These are phyloP conservation scores for Colletotrichum tropicicola DNA, from an alignment of 2,329 filamentous ascomycete genomes.

Conservation along the genomic window DNA sequence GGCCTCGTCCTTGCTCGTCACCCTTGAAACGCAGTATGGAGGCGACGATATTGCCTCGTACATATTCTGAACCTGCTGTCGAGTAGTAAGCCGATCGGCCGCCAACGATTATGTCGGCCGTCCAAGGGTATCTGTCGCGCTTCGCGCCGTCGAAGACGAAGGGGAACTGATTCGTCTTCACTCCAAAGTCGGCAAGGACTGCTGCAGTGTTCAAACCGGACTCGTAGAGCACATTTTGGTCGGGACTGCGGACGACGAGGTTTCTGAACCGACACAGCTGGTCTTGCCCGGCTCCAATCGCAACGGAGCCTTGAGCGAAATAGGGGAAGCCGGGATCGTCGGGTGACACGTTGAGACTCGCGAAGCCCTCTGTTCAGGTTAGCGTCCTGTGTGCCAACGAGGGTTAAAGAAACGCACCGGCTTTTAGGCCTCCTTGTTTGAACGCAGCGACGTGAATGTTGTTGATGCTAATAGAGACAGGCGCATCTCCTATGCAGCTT, in stretches of 20 bases:
- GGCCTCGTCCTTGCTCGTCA: background rate
- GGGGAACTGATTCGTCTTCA: background rate
- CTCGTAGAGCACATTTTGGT: background rate
- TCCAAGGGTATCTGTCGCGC: constrained; percentile 2
- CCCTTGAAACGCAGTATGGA: background rate
- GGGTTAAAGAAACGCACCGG: background rate
- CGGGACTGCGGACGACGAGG: background rate
- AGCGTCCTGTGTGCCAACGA: background rate
- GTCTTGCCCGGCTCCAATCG: background rate
- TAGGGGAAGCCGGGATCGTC: background rate
- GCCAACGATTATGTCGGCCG: constrained; percentile 2
- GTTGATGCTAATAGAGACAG: background rate
- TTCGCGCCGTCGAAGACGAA: constrained; percentile 4
- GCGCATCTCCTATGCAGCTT: background rate
- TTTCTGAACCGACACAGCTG: constrained; percentile 1
- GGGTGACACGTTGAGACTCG: background rate
- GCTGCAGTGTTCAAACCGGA: background rate
- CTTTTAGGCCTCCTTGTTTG: background rate
- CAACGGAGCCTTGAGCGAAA: background rate
- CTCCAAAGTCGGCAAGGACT: background rate
- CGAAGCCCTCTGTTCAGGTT: background rate
- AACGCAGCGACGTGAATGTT: background rate
- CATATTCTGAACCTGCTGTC: background rate
- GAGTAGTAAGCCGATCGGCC: constrained; percentile 5
- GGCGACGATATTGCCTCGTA: background rate